Evolutionary conservation across 2,329 filamentous ascomycete species (phyloP), one percentile per base, ranked within the genome.

Genomic region (Teratosphaeria destructans): DNA sequence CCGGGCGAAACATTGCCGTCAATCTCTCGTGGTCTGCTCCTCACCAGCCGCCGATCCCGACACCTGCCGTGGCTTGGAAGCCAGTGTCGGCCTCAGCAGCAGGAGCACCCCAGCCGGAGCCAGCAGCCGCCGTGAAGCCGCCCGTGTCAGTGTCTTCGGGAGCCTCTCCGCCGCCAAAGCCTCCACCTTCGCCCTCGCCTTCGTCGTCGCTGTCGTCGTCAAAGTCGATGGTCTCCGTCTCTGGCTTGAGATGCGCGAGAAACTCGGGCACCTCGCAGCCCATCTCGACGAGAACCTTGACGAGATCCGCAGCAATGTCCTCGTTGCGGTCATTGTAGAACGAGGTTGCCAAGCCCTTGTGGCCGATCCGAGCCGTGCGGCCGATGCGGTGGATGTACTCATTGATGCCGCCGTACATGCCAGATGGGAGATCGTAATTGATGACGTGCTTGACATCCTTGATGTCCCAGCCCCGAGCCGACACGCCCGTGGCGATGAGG

Each of bases 311-410:
- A 0, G 82, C 90, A 52, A 97, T 76, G 3, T 86, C 81, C 59
- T 88, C 83, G 67, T 97, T 89, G 0, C 81, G 78, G 0, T 92
- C 86, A 29, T 86, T 90, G 78, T 87, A 97, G 77, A 99, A 93
- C 0, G 93, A 96, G 0, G 89, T 93, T 0, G 94, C 92, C 5
- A 91, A 77, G 19, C 94, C 94, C 53, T 82, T 81, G 66, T 96
- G 89, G 2, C 94, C 94, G 70, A 96, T 96, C 57, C 94, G 90
- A 58, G 89, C 94, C 66, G 94, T 99, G 62, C 94, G 92, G 63
- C 94, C 94, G 71, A 97, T 97, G 12, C 94, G 90, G 71, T 99
- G 94, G 29, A 88, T 85, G 67, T 97, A 99, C 72, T 97, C 94
- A 55, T 89, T 85, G 59, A 96, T 95, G 2, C 92, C 93, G n/a